Percentiles rank a stretch among this genome's conserved stretches.
Evolutionary conservation across 768 basidiomycete genomes (phyloP).

Genomic region (Baorangia bicolor): DNA sequence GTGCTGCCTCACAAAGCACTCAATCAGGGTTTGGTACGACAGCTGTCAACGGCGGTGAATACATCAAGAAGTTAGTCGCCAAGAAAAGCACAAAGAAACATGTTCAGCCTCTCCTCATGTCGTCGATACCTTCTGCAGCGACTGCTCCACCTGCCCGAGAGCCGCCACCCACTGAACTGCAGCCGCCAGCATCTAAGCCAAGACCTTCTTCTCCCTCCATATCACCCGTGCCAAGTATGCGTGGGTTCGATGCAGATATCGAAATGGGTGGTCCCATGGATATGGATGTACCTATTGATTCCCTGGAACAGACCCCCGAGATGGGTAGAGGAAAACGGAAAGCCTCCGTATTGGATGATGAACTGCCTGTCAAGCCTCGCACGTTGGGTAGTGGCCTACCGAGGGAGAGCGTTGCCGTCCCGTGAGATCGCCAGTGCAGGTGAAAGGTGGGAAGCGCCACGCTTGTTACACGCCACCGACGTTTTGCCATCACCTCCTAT

Average conservation of each 20-base stretch:
- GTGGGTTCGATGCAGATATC: conserved; percentile 44
- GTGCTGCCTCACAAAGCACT: conserved; percentile 30
- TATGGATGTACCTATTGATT: conserved; percentile 52
- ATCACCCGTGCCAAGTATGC: conserved; percentile 51
- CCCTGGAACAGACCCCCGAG: conserved; percentile 44
- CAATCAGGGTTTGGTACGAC: conserved; percentile 42
- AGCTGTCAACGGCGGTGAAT: conserved; percentile 48
- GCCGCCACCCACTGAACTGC: conserved; percentile 9
- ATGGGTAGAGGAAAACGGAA: conserved; percentile 52
- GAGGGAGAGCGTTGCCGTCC: conserved; percentile 46
- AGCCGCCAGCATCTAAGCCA: conserved; percentile 27
- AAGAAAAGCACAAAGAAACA: conserved; percentile 72
- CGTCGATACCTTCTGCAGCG: conserved; percentile 37
- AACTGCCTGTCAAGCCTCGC: conserved; percentile 39
- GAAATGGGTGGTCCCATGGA: conserved; percentile 48
- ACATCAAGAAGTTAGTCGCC: conserved; percentile 70
- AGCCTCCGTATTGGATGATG: conserved; percentile 43
- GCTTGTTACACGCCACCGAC: conserved; percentile 20
- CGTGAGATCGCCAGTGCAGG: conserved; percentile 48
- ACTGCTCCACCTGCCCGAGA: conserved; percentile 15
- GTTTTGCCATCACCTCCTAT: conserved; percentile 42
- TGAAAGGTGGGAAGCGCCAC: conserved; percentile 16
- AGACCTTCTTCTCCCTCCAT: conserved; percentile 27
- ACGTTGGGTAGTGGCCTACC: conserved; percentile 71
- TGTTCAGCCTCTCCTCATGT: conserved; percentile 43